Evolutionary conservation across 2,329 filamentous ascomycete species (phyloP), one percentile per base, ranked within the genome.

Genomic region (Westerdykella ornata): DNA sequence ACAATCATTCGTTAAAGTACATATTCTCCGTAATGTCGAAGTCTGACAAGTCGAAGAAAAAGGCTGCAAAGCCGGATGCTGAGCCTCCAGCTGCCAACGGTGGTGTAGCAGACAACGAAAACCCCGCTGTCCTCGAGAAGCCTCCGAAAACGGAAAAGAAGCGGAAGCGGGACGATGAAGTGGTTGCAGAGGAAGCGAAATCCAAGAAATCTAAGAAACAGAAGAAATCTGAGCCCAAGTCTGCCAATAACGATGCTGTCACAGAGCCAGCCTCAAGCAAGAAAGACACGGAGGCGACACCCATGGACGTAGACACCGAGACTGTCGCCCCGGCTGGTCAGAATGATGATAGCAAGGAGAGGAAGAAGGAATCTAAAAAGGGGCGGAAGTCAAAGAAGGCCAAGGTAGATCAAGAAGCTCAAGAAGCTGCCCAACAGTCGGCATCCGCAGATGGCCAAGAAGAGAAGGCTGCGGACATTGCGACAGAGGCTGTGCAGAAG

Each of bases 151-250:
- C 19, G 22, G 53, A 63, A 43, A 59, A 59, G 46, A 63, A 62
- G 51, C 59, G 61, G 46, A 63, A 65, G 54, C 52, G 59, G 43
- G 53, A 60, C 35, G 52, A 49, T 3, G 56, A 62, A 20, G 14
- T 9, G 6, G 51, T 46, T 18, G 49, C 40, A 29, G 53, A 54
- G n/a, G 41, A 35, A 5, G 30, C 31, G n/a, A 37, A 38, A 26
- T 43, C 50, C 0, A 61, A 64, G 35, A 63, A 60, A 42, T 53
- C 51, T 2, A 63, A 62, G 41, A 64, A 63, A 38, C 53, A 53
- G 15, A 62, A 59, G 42, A 62, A 59, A 41, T 26, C 22, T 9
- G 56, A 53, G 42, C 39, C 48, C n/a, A 52, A 53, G 5, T 46
- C 53, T 20, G 32, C 43, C 20, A 41, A 50, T 47, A 47, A 46